Conservation (phyloP, 1,284 basidiomycete species). For the Ustilago tritici region DNA sequence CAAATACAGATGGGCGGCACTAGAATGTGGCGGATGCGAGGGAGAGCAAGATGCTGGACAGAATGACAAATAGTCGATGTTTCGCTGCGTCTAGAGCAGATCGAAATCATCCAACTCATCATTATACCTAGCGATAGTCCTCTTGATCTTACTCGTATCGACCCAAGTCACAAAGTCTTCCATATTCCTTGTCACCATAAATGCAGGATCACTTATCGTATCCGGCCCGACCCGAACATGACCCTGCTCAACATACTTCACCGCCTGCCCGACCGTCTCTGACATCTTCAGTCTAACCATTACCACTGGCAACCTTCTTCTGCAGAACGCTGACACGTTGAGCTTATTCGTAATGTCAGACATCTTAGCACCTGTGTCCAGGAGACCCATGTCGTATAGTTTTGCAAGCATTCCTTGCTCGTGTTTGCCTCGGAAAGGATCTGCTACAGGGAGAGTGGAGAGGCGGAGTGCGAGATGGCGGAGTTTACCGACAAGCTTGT, state of each 20-base stretch:
- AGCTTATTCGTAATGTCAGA: slow-evolving; percentile 78
- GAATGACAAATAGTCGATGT: no score
- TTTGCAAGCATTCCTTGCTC: slow-evolving; percentile 90
- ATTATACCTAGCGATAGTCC: slow-evolving; percentile 95
- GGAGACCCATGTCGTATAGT: slow-evolving; percentile 95
- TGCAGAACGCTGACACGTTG: slow-evolving; percentile 92
- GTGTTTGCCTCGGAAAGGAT: slow-evolving; percentile 87
- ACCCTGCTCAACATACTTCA: slow-evolving; percentile 97
- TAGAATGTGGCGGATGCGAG: no score
- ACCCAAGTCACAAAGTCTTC: slow-evolving; percentile 99
- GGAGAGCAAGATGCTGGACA: no score
- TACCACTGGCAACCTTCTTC: slow-evolving; percentile 89
- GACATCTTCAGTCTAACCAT: slow-evolving; percentile 95
- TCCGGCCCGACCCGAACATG: slow-evolving; percentile 97
- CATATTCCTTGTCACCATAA: slow-evolving; percentile 91
- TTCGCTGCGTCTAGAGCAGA: slow-evolving; percentile 43
- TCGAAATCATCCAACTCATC: slow-evolving; percentile 76
- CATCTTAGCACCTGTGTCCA: slow-evolving; percentile 75
- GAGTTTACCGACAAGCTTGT: slow-evolving; percentile 90
- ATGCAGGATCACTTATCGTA: slow-evolving; percentile 95
- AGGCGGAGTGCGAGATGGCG: slow-evolving; percentile 87
- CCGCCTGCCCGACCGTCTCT: slow-evolving; percentile 95
- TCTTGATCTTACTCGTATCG: slow-evolving; percentile 95
- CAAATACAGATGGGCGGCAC: no score
- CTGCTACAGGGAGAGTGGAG: slow-evolving; percentile 86